Evolutionary conservation across 2,329 filamentous ascomycete species (phyloP).

Genomic region (Mycogone perniciosa): DNA sequence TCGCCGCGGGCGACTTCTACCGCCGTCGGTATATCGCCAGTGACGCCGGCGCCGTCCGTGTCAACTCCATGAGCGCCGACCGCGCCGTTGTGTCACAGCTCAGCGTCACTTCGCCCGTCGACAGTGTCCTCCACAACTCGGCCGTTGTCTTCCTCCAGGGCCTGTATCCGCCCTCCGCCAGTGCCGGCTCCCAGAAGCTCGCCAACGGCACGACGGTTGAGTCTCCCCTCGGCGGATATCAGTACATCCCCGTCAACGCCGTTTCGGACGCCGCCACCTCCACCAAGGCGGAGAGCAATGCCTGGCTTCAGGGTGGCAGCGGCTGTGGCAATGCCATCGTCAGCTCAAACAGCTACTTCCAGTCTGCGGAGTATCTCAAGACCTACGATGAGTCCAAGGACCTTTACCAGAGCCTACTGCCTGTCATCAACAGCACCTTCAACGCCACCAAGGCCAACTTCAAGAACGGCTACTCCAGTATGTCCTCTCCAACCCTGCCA

Average conservation of each 20-base stretch:
- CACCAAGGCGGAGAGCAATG: conserved; percentile 48
- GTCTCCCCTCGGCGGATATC: conserved; percentile 71
- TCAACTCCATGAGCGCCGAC: conserved; percentile 60
- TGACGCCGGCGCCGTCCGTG: conserved; percentile 44
- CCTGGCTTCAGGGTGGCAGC: conserved; percentile 53
- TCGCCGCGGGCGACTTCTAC: conserved; percentile 67
- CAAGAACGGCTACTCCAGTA: conserved; percentile 57
- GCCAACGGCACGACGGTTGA: conserved; percentile 62
- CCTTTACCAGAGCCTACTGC: conserved; percentile 51
- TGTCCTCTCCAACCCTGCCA: conserved; percentile 18
- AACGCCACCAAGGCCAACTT: conserved; percentile 40
- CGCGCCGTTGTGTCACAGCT: conserved; percentile 65
- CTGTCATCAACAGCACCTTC: conserved; percentile 50
- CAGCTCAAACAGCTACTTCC: conserved; percentile 50
- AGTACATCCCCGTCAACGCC: conserved; percentile 69
- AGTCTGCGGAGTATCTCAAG: conserved; percentile 38
- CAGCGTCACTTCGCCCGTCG: conserved; percentile 62
- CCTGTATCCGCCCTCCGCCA: conserved; percentile 69
- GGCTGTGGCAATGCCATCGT: conserved; percentile 50
- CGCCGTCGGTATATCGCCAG: conserved; percentile 66
- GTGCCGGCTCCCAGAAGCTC: conserved; percentile 51
- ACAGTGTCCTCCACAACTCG: conserved; percentile 74
- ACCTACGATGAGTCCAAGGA: conserved; percentile 47
- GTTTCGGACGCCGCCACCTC: conserved; percentile 49
- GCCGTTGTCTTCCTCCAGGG: conserved; percentile 77